These are phyloP conservation scores for Tricladium varicosporioides DNA, from an alignment of 2,329 filamentous ascomycete species.

Conservation along the genomic window DNA sequence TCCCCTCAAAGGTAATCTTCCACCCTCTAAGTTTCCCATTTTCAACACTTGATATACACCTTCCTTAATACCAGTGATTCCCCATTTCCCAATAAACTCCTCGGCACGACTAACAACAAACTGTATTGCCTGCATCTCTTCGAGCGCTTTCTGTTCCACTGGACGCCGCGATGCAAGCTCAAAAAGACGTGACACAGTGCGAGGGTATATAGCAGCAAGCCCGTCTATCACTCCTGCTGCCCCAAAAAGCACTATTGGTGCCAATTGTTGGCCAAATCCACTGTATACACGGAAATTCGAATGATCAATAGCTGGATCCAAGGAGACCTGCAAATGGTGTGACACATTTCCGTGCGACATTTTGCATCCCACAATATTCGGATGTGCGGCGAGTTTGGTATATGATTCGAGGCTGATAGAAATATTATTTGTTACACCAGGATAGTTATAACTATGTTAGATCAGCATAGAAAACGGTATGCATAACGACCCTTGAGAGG, in stretches of 20 bases:
- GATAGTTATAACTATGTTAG: slow-evolving; percentile 45
- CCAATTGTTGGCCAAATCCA: slow-evolving; percentile 61
- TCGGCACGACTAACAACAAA: slow-evolving; percentile 58
- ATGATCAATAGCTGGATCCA: slow-evolving; percentile 56
- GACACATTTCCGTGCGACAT: slow-evolving; percentile 65
- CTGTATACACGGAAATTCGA: slow-evolving; percentile 57
- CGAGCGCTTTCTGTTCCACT: slow-evolving; percentile 39
- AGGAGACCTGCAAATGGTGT: slow-evolving; percentile 57
- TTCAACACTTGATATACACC: slow-evolving; percentile 53
- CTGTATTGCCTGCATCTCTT: slow-evolving; percentile 52
- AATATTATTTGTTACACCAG: slow-evolving; percentile 63
- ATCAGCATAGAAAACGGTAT: no score
- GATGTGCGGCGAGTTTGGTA: slow-evolving; percentile 53
- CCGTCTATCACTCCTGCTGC: slow-evolving; percentile 65
- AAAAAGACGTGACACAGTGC: slow-evolving; percentile 55
- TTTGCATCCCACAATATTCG: slow-evolving; percentile 66
- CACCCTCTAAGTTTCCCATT: slow-evolving; percentile 55
- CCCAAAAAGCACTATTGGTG: slow-evolving; percentile 58
- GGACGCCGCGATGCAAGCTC: slow-evolving; percentile 41
- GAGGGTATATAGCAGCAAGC: slow-evolving; percentile 62
- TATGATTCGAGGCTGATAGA: slow-evolving; percentile 55
- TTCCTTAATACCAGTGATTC: slow-evolving; percentile 63
- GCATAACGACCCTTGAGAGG: slow-evolving; percentile 21
- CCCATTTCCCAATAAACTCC: slow-evolving; percentile 56
- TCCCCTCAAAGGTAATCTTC: slow-evolving; percentile 54